These are phyloP conservation scores for Auriscalpium orientale DNA, from an alignment of 768 basidiomycete genomes.

Conservation along the genomic window DNA sequence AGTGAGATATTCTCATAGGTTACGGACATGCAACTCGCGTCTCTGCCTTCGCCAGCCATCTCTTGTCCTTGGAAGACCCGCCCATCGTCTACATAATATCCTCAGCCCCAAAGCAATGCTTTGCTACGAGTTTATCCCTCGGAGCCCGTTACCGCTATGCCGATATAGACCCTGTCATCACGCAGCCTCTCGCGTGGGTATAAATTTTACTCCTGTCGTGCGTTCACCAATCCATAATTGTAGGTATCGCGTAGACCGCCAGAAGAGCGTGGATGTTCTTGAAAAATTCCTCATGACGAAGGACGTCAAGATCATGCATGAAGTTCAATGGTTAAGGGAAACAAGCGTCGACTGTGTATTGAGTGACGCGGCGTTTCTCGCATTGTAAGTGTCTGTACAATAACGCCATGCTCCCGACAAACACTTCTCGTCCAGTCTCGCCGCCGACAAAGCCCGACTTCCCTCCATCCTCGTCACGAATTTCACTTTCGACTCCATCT, in stretches of 20 bases:
- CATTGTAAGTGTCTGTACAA: constrained; percentile 44
- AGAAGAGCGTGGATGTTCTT: constrained; percentile 58
- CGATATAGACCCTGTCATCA: constrained; percentile 72
- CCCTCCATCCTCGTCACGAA: constrained; percentile 72
- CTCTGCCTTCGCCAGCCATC: constrained; percentile 58
- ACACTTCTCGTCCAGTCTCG: constrained; percentile 35
- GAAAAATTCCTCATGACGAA: constrained; percentile 50
- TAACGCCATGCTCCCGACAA: no score
- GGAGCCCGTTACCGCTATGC: constrained; percentile 66
- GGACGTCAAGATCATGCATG: constrained; percentile 44
- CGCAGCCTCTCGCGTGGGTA: constrained; percentile 71
- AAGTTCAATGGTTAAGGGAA: constrained; percentile 48
- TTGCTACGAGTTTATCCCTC: constrained; percentile 50
- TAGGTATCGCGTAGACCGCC: constrained; percentile 68
- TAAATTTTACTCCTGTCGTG: neutral
- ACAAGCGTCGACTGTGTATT: constrained; percentile 52
- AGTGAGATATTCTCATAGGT: constrained; percentile 29
- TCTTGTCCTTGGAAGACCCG: constrained; percentile 38
- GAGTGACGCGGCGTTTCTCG: constrained; percentile 73
- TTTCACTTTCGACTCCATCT: constrained; percentile 82
- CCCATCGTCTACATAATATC: constrained; percentile 60
- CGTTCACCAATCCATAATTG: neutral
- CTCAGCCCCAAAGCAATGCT: constrained; percentile 67
- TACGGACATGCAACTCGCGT: constrained; percentile 83
- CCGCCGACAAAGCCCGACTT: constrained; percentile 55